Evolutionary conservation across 495 filamentous ascomycete species (phyloP), one percentile per base, ranked within the genome.

Genomic region (Pyronema omphalodes): DNA sequence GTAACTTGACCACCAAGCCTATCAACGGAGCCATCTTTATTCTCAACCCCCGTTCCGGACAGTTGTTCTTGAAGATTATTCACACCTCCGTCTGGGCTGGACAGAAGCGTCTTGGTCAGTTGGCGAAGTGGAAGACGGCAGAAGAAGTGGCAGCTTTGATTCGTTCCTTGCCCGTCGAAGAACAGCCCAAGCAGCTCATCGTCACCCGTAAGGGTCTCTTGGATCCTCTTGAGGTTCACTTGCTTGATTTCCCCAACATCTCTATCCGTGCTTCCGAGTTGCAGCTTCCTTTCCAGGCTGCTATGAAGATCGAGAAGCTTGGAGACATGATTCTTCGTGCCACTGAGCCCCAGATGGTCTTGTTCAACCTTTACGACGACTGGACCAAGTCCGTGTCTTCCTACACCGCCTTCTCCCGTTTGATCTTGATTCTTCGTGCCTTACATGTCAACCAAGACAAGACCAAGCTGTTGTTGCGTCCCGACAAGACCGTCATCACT

Each of bases 1-100:
- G 93, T 58, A 99, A 99, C 63, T 72, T 99, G 74, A 99, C 93
- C 1, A 99, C 93, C 0, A 99, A 99, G 70, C 93, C 93, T 17
- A 99, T 99, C 72, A 99, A 99, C 69, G 93, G 93, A 64, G 93
- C 93, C 36, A 99, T 99, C 64, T 96, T 99, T 73, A 96, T 99
- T 69, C 94, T 99, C 79, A 99, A 96, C 65, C 93, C 93, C 14
- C 80, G 93, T 45, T 96, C 93, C 57, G 93, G 93, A 35, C 93
- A 99, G 63, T 71, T 99, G 15, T 99, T 99, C 77, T 69, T 99
- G 61, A 99, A 99, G 78, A 95, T 99, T 64, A 99, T 99, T 59
- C 93, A 99, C 71, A 99, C 93, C 3, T 95, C 88, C 62, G 93
- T 99, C 39, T 99, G 93, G 93, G 93, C 93, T 36, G 93, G 93